Base-by-base conservation (phyloP, 2,329 filamentous ascomycete genomes). In the Cordyceps militaris region DNA sequence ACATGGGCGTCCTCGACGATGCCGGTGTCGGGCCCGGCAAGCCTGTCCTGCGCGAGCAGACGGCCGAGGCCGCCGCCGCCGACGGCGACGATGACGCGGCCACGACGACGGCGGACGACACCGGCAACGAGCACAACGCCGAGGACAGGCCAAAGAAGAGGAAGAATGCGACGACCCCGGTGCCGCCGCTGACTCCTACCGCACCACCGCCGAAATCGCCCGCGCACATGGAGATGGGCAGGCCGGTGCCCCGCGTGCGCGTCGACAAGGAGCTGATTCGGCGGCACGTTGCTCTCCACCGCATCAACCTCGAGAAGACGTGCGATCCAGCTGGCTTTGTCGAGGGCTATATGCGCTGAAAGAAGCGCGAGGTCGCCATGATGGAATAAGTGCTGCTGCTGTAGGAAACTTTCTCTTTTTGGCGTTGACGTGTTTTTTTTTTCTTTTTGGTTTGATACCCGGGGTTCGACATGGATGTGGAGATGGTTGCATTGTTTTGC, bases 301-400 rank as follows among this genome's bases (percentile, higher is more conserved):
- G 76, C 46, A 81, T 92, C 58, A 79, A 79, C 53, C 68, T 93
- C 52, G 79, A 82, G 55, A 80, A 79, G 65, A 79, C 85, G 1
- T 89, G 94, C 54, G 86, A 89, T 69, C 81, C 86, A 5, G 80
- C 85, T 1, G 91, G 89, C 1, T 96, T 96, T 63, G 72, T 87
- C 7, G 83, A 86, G 61, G 80, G 83, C 55, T 88, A 87, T 70
- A 87, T 70, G 83, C 82, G 13, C 72, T 79, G 50, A 79, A 76
- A n/a, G 65, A 60, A 65, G 28, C 70, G 68, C 4, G 68, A 68
- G n/a, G n/a, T n/a, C 57, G 67, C 60, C 11, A 66, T 24, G 36
- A 21, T 34, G n/a, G 32, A 58, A 32, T 58, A 19, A 58, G 65
- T 6, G 43, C n/a, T n/a, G n/a, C n/a, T n/a, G n/a, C n/a, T n/a